Percentiles rank a stretch among this genome's conserved stretches.
Conservation (phyloP, 2,329 filamentous ascomycete species). For the Juglanconis oblonga region DNA sequence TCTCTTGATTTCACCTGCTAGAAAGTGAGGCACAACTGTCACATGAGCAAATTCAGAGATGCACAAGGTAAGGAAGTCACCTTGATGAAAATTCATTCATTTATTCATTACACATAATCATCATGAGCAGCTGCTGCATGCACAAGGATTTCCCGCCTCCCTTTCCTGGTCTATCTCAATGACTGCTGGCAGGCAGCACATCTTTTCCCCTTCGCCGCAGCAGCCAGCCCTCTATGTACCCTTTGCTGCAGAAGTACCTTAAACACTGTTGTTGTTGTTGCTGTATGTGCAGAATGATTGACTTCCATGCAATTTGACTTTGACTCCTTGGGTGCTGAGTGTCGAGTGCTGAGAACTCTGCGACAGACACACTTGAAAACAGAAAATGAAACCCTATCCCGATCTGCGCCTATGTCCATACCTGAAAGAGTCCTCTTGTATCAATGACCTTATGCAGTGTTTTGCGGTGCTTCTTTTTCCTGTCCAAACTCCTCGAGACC, state of each 20-base stretch:
- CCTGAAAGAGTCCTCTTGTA: background rate
- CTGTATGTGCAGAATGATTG: background rate
- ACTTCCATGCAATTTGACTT: background rate
- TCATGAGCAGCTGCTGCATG: background rate
- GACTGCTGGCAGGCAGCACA: too few relatives aligned
- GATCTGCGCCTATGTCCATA: background rate
- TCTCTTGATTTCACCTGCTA: too few relatives aligned
- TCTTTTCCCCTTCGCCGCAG: background rate
- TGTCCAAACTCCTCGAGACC: constrained; percentile 4
- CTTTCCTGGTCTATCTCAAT: too few relatives aligned
- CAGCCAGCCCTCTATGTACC: background rate
- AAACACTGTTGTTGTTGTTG: background rate
- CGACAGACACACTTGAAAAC: background rate
- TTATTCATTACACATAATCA: constrained; percentile 3
- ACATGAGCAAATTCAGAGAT: too few relatives aligned
- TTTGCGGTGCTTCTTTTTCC: constrained; percentile 3
- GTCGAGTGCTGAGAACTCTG: background rate
- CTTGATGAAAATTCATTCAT: background rate
- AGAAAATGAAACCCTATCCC: constrained; percentile 2
- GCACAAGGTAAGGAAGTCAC: too few relatives aligned
- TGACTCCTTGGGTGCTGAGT: background rate
- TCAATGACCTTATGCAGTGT: background rate
- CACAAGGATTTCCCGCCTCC: background rate
- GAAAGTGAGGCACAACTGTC: too few relatives aligned
- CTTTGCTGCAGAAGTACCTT: background rate